Percentiles rank a stretch among this genome's conserved stretches.
These are phyloP conservation scores for Cladochytrium replicatum DNA, from an alignment of 192 early-diverging fungal species.

Conservation along the genomic window DNA sequence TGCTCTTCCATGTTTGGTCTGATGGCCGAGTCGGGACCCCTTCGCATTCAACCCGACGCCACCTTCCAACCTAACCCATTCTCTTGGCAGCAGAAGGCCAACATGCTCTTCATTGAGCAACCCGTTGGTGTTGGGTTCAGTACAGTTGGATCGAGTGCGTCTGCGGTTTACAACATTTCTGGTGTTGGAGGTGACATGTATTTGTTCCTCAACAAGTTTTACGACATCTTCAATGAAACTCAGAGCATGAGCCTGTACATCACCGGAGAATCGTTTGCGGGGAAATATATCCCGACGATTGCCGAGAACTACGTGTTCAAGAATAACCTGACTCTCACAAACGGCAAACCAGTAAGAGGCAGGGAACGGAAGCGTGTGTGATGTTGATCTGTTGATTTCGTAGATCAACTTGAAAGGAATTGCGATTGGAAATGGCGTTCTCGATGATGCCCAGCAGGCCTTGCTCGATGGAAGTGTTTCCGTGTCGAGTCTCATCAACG, in stretches of 20 bases:
- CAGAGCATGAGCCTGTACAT: conserved; percentile 47
- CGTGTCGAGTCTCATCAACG: conserved; percentile 25
- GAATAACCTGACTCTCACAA: not conserved
- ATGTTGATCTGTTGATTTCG: not conserved
- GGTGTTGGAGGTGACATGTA: too few species aligned
- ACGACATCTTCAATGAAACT: conserved; percentile 39
- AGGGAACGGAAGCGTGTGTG: conserved; percentile 1
- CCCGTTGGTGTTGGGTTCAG: conserved; percentile 55
- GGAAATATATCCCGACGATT: conserved; percentile 1
- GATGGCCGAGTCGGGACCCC: conserved; percentile 47
- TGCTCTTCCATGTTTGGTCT: conserved; percentile 58
- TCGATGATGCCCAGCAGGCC: conserved; percentile 26
- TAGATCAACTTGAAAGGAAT: conserved; percentile 35
- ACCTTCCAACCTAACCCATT: conserved; percentile 33
- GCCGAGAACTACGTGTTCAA: not conserved
- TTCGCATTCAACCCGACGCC: conserved; percentile 36
- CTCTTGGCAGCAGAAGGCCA: conserved; percentile 57
- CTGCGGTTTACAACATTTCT: too few species aligned
- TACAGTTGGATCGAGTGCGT: conserved; percentile 7
- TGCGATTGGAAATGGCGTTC: conserved; percentile 38
- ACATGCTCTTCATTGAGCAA: conserved; percentile 60
- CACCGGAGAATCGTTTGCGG: conserved; percentile 27
- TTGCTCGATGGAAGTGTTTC: too few species aligned
- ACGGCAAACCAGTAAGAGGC: not conserved
- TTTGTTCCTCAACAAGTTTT: conserved; percentile 13